Evolutionary conservation across 192 early-diverging fungal genomes (phyloP), one percentile per base, ranked within the genome.

Genomic region (Rhizoclosmatium sp.): DNA sequence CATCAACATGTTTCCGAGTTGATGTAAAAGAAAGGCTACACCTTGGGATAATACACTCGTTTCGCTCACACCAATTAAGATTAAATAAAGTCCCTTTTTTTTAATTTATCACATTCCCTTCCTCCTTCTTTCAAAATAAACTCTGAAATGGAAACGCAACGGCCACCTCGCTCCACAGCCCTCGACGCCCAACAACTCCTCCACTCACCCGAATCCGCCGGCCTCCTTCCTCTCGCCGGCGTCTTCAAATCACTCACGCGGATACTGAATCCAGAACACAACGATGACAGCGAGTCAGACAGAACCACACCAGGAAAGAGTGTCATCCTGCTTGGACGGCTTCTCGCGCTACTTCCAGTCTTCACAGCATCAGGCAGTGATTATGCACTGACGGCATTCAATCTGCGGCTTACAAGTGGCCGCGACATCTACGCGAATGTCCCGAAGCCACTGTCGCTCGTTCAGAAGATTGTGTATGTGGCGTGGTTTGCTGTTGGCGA

Each of bases 1-100:
- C 84, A 88, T 59, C 80, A 77, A 66, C 70, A 71, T 40, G 7
- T 19, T 14, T 71, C 68, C 14, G 48, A 69, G 21, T 21, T 65
- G 21, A 65, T 41, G 62, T 65, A 21, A 65, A 21, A 65, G 51
- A 54, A 7, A 0, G 9, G 51, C 51, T 7, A 54, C 9, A 31
- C 31, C 31, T 31, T 31, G 31, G 31, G 31, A 31, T 31, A 31
- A 31, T 0, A 31, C 31, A 31, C 31, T 0, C 0, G 31, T 31
- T 31, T 31, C 31, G 31, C 31, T 31, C 9, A 16, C 51, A 54
- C 16, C 49, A 54, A 54, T 54, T 12, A 54, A 54, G 51, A 54
- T 54, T 54, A 31, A 31, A 31, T 31, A 31, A 31, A 31, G 31
- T 31, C 31, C 31, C 0, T 31, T 31, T 31, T 31, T 31, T 31